A percentile compares a stretch with the other conserved stretches of the same genome.
Evolutionary conservation across 331 rosid species (phyloP).

Genomic region (Dryas integrifolia): DNA sequence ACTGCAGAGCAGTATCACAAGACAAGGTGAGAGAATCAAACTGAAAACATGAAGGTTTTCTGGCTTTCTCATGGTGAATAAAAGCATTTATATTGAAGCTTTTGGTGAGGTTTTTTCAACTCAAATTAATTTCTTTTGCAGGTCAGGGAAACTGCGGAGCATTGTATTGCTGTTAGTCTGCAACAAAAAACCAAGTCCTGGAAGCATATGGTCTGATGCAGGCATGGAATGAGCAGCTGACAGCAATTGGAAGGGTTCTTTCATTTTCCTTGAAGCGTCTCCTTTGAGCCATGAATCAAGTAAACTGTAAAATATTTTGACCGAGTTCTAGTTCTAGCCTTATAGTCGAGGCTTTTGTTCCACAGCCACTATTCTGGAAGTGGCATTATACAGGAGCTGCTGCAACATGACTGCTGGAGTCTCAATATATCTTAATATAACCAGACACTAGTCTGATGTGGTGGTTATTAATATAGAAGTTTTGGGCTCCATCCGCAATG

Average conservation of each 20-base stretch:
- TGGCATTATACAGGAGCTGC: not conserved
- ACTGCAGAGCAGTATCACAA: constrained; percentile 1
- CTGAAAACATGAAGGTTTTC: not conserved
- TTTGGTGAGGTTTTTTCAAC: not conserved
- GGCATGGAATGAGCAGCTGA: not conserved
- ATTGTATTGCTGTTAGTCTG: not conserved
- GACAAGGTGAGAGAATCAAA: constrained; percentile 13
- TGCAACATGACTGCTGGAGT: not conserved
- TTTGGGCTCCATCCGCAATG: not conserved
- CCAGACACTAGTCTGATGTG: not conserved
- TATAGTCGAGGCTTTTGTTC: not conserved
- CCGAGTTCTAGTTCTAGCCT: not conserved
- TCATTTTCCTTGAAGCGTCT: constrained; percentile 11
- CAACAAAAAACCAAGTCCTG: not conserved
- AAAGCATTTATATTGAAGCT: not conserved
- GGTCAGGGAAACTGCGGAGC: constrained; percentile 14
- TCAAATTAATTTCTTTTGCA: not conserved
- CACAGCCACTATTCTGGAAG: not conserved
- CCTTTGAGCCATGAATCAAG: not conserved
- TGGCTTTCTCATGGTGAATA: not conserved
- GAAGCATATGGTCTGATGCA: not conserved
- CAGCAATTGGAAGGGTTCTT: constrained; percentile 6
- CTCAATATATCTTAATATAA: not conserved
- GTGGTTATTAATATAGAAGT: not conserved
- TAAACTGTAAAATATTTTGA: not conserved